phyloP scores from a whole-genome alignment of 2,329 filamentous ascomycete species.

The Aureobasidium melanogenum region DNA sequence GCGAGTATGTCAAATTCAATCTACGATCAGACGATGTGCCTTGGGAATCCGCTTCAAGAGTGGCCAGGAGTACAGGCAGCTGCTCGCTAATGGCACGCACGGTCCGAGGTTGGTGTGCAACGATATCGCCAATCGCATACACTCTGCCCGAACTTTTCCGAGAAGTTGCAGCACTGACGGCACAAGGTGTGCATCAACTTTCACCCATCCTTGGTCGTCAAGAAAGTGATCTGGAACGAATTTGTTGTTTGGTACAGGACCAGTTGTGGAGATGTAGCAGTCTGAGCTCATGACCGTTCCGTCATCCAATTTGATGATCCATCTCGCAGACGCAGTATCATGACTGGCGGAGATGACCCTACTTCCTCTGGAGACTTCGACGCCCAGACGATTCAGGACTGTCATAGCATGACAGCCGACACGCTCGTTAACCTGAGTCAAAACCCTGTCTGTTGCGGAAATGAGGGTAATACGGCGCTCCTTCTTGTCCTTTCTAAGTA shows the following conservation, averaged over 20 bases:
- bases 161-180: not conserved
- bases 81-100: not conserved
- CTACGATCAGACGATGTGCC: not conserved
- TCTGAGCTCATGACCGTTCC: not conserved
- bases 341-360: not conserved
- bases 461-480: not conserved
- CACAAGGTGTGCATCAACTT: not conserved
- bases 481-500: not conserved
- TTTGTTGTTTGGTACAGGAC: not conserved
- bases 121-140: not conserved
- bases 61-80: not conserved
- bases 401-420: not conserved
- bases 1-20: not conserved
- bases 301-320: not conserved
- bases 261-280: not conserved
- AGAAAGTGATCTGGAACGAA: not conserved
- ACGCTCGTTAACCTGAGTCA: not conserved
- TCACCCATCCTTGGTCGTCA: not conserved
- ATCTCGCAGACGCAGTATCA: not conserved
- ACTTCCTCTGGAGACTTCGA: not conserved
- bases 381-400: not conserved
- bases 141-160: not conserved
- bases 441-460: not conserved
- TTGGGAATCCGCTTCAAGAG: not conserved
- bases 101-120: not conserved